Evolutionary conservation across 495 filamentous ascomycete species (phyloP), one percentile per base, ranked within the genome.

Genomic region (Neurospora hispaniola): DNA sequence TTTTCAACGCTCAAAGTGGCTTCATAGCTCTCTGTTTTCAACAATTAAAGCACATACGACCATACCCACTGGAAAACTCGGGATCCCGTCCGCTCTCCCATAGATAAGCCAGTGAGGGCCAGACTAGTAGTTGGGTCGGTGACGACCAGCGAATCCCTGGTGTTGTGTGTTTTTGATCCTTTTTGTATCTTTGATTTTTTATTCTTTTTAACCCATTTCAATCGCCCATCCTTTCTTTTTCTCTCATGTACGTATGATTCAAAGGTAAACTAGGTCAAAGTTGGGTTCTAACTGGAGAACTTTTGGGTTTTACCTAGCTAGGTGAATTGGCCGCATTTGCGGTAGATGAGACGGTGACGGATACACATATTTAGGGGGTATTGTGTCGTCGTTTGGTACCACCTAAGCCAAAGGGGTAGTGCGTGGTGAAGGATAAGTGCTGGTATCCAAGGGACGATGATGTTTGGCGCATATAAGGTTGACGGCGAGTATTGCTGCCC

Each of bases 41-140:
- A 31, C 27, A 31, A 2, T 31, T 31, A 4, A 38, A 38, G 35
- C 12, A 62, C 27, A 62, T 62, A 62, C 54, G 54, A 62, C 54
- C 54, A 62, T 62, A 62, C 54, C 27, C 54, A 62, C 23, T 35
- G 27, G 83, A 84, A 74, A 80, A 80, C 76, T 81, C 82, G 84
- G 83, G 80, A 82, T 83, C 83, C 84, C 84, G 84, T 86, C 83
- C 83, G 84, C 82, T 85, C 84, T 82, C 80, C 82, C 84, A 78
- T 84, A 82, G 80, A 81, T 78, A 82, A 83, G 77, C 79, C 23
- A 31, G 54, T 62, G 54, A 62, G 54, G 54, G 54, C 54, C 54
- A 62, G 23, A 59, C 48, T 59, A 84, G 82, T 83, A 84, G 80
- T 84, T 80, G 80, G 79, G 81, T 83, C 79, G 82, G 81, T 82